phyloP scores from a whole-genome alignment of 2,329 filamentous ascomycete genomes.

The Diplodia mutila region DNA sequence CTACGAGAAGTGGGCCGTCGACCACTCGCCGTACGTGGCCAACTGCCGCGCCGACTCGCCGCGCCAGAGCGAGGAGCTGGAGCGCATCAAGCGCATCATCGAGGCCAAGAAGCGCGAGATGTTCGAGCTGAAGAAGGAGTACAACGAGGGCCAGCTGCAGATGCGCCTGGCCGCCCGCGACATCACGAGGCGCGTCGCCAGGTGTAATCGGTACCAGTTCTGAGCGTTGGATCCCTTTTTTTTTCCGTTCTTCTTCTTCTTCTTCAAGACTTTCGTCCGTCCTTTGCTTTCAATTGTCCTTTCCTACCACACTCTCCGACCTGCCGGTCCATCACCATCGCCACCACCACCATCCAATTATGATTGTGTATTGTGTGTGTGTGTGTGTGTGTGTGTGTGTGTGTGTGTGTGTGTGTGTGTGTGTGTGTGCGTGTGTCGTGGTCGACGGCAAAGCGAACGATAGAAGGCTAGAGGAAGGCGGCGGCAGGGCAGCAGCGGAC shows the following conservation, averaged over 20 bases:
- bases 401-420: not conserved
- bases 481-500: not conserved
- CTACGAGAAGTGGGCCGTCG: conserved; percentile 27
- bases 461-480: not conserved
- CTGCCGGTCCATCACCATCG: not conserved
- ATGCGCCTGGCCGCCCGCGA: conserved; percentile 24
- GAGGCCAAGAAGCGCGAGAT: conserved; percentile 27
- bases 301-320: no score
- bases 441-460: not conserved
- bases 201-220: conserved; percentile 26
- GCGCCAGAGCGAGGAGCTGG: conserved; percentile 24
- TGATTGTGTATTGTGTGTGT: not conserved
- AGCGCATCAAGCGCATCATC: conserved; percentile 27
- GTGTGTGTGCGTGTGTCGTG: not conserved
- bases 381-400: not conserved
- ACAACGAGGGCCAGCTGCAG: conserved; percentile 27
- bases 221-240: not conserved
- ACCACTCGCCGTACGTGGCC: conserved; percentile 25
- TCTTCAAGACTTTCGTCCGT: not conserved
- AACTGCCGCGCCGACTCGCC: conserved; percentile 26
- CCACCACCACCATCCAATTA: not conserved
- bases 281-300: not conserved
- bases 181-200: conserved; percentile 23
- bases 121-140: conserved; percentile 26
- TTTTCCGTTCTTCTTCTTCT: not conserved